Evolutionary conservation across 2,329 filamentous ascomycete genomes (phyloP), one percentile per base, ranked within the genome.

Genomic region (Fusarium brachygibbosum): DNA sequence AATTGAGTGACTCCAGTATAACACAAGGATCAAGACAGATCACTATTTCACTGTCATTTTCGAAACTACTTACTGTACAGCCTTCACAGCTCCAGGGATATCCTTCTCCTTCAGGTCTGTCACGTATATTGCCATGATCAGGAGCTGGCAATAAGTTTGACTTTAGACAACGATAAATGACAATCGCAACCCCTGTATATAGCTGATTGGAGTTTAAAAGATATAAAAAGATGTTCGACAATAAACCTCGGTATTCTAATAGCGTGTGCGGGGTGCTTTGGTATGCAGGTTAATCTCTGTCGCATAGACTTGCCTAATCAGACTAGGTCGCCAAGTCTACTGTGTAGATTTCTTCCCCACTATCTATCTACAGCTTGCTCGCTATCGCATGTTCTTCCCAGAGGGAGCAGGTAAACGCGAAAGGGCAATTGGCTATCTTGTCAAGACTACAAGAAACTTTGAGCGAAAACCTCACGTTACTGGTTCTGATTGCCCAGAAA

Each of bases 81-180:
- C 90, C 38, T 86, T 83, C 51, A 91, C 86, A 23, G 88, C 88
- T 10, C 85, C 87, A 28, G 88, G 84, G 53, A 91, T 91, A 69
- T 92, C 90, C 49, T 77, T 74, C 69, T 87, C 82, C 2, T 82
- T 83, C 72, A 92, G 84, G 11, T 81, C 83, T 6, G 82, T 79
- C 59, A 92, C 84, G 65, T 85, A 76, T 74, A 91, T 85, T 7
- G 79, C 72, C 85, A 87, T 87, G 2, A 5, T 46, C 16, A 37
- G 7, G 6, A 9, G 3, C 6, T 10, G 12, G 2, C 4, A 6
- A 13, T 13, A 1, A n/a, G 10, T 10, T 13, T 48, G 11, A 6
- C 7, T 48, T 13, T 2, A 23, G 8, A 14, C 2, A 6, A 13
- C 2, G 2, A 16, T 12, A 23, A 23, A 1, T 7, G 5, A 7